A percentile compares a stretch with the other conserved stretches of the same genome.
These are phyloP conservation scores for Penicillium paneum DNA, from an alignment of 2,329 filamentous ascomycete genomes.

Conservation along the genomic window DNA sequence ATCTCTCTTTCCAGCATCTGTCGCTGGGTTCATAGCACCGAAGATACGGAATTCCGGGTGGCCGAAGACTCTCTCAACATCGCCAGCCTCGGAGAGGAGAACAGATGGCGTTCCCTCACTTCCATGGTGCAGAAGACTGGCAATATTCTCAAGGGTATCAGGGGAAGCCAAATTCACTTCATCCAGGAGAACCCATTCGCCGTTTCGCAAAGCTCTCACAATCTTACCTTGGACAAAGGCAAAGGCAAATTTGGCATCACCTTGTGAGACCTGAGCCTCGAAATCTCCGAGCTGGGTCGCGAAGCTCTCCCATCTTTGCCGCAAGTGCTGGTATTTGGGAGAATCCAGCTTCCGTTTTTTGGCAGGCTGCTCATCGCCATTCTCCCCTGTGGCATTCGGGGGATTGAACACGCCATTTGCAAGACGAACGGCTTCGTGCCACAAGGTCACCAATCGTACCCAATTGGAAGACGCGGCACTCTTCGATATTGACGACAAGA, in stretches of 20 bases:
- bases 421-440: slow-evolving; percentile 85
- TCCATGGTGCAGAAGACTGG: slow-evolving; percentile 76
- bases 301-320: slow-evolving; percentile 78
- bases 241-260: slow-evolving; percentile 79
- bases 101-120: slow-evolving; percentile 72
- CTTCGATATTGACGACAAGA: slow-evolving; percentile 76
- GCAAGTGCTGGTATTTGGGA: slow-evolving; percentile 52
- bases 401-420: slow-evolving; percentile 67
- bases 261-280: slow-evolving; percentile 70
- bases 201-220: slow-evolving; percentile 90
- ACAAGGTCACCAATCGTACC: slow-evolving; percentile 79
- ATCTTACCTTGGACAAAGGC: slow-evolving; percentile 95
- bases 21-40: slow-evolving; percentile 98
- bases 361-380: slow-evolving; percentile 56
- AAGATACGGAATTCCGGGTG: slow-evolving; percentile 95
- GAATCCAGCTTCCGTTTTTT: slow-evolving; percentile 68
- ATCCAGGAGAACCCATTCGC: slow-evolving; percentile 94
- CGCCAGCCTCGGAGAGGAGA: slow-evolving; percentile 86
- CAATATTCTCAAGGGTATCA: slow-evolving; percentile 90
- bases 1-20: slow-evolving; percentile 94
- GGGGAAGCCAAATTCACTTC: slow-evolving; percentile 96
- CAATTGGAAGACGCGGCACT: slow-evolving; percentile 79
- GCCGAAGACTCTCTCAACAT: slow-evolving; percentile 82
- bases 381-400: slow-evolving; percentile 42
- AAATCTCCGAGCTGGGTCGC: slow-evolving; percentile 71